Evolutionary conservation across 768 basidiomycete genomes (phyloP).

Genomic region (Serendipita vermifera): DNA sequence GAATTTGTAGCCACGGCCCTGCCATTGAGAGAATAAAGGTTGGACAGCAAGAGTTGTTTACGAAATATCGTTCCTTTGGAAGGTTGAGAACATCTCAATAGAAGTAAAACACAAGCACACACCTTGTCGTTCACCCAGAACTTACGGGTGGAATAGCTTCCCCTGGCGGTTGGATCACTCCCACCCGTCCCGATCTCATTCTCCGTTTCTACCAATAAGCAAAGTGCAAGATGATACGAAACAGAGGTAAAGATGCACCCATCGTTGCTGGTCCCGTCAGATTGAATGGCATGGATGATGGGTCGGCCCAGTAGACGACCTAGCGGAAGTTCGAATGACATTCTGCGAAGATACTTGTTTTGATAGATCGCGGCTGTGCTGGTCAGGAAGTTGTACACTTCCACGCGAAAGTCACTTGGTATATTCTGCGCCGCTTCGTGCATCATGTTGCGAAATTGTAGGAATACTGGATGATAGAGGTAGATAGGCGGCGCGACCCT

Average conservation of each 20-base stretch:
- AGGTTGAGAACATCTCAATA: background rate
- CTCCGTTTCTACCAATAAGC: background rate
- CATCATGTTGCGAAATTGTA: background rate
- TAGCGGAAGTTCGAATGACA: background rate
- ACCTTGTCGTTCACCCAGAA: slow-evolving; percentile 9
- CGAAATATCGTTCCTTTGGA: slow-evolving; percentile 1
- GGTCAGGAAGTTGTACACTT: background rate
- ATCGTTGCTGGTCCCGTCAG: background rate
- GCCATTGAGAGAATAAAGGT: slow-evolving; percentile 22
- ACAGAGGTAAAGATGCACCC: background rate
- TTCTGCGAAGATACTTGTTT: background rate
- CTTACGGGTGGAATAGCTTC: slow-evolving; percentile 2
- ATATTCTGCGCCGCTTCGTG: background rate
- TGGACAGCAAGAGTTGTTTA: slow-evolving; percentile 21
- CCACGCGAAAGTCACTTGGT: background rate
- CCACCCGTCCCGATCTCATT: slow-evolving; percentile 11
- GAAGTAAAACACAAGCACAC: background rate
- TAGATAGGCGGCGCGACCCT: slow-evolving; percentile 8
- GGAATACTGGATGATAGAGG: slow-evolving; percentile 10
- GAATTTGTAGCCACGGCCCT: slow-evolving; percentile 24
- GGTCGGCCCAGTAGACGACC: background rate
- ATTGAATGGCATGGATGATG: background rate
- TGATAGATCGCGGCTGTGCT: background rate
- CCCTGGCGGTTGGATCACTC: slow-evolving; percentile 11
- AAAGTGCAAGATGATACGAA: background rate